These are phyloP conservation scores for Xylariales sp. DNA, from an alignment of 2,329 filamentous ascomycete genomes.

Conservation along the genomic window DNA sequence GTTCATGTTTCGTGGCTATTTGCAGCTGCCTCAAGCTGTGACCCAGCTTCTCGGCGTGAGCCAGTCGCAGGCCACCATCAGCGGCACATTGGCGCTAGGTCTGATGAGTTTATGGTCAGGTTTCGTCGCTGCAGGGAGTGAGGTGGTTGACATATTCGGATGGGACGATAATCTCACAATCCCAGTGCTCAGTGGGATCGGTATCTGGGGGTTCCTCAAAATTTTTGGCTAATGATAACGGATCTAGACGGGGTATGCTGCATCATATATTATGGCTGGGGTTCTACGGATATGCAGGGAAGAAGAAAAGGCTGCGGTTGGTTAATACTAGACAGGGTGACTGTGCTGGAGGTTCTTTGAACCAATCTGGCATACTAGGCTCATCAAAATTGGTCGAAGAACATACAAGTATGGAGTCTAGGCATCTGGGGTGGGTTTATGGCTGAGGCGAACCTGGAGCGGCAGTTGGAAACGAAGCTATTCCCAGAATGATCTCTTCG, in stretches of 20 bases:
- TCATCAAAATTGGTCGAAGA: too few relatives aligned
- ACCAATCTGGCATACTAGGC: too few relatives aligned
- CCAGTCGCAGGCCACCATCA: constrained; percentile 55
- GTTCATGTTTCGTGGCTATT: constrained; percentile 76
- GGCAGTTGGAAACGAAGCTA: too few relatives aligned
- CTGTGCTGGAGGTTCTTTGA: too few relatives aligned
- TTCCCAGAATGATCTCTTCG: too few relatives aligned
- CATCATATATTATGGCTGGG: too few relatives aligned
- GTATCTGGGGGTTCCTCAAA: constrained; percentile 88
- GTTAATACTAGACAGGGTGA: too few relatives aligned
- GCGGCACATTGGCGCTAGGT: constrained; percentile 68
- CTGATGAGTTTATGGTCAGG: constrained; percentile 84
- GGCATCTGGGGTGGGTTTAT: too few relatives aligned
- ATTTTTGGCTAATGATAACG: constrained; percentile 60
- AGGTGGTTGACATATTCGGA: constrained; percentile 85
- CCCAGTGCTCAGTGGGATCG: constrained; percentile 81
- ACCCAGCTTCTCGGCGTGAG: constrained; percentile 59
- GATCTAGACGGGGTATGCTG: neutral
- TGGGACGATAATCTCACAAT: constrained; percentile 99
- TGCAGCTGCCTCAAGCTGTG: constrained; percentile 63
- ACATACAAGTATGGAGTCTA: too few relatives aligned
- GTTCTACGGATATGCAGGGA: too few relatives aligned
- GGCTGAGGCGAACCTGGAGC: too few relatives aligned
- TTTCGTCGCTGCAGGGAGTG: constrained; percentile 82
- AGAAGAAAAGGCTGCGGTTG: too few relatives aligned